Conservation (phyloP, 225 moss, liverwort and hornwort species). For the Lunularia cruciata region DNA sequence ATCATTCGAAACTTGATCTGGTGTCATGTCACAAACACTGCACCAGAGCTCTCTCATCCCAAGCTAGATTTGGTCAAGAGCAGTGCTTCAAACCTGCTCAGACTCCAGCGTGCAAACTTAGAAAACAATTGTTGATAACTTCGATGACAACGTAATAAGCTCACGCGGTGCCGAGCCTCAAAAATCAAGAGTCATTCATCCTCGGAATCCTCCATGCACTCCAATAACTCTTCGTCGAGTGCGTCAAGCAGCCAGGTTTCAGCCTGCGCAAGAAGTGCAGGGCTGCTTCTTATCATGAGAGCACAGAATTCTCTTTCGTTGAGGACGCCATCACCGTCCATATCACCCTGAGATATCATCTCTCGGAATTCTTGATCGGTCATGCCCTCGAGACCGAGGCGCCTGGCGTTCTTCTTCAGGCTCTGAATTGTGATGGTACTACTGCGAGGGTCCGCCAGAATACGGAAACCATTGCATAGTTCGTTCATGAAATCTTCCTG, state of each 20-base stretch:
- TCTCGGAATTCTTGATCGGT: slow-evolving; percentile 33
- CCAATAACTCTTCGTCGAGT: slow-evolving; percentile 29
- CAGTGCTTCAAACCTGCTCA: too few species aligned
- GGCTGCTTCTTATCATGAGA: slow-evolving; percentile 41
- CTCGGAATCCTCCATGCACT: slow-evolving; percentile 29
- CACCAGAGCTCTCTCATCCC: too few species aligned
- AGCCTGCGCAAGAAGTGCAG: slow-evolving; percentile 33
- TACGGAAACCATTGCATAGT: slow-evolving; percentile 38
- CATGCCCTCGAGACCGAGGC: slow-evolving; percentile 38
- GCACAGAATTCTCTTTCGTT: slow-evolving; percentile 39
- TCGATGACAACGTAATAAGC: too few species aligned
- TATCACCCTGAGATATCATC: slow-evolving; percentile 36
- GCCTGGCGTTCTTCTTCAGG: slow-evolving; percentile 37
- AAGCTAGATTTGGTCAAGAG: too few species aligned
- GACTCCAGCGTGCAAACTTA: too few species aligned
- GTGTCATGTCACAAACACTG: too few species aligned
- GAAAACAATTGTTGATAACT: too few species aligned
- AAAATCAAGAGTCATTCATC: slow-evolving; percentile 14
- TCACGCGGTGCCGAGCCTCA: too few species aligned
- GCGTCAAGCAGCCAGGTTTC: slow-evolving; percentile 32
- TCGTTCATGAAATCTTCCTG: slow-evolving; percentile 39
- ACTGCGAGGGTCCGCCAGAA: slow-evolving; percentile 34
- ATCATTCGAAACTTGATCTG: too few species aligned
- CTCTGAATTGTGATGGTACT: slow-evolving; percentile 34
- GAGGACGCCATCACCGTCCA: slow-evolving; percentile 36